phyloP scores from a whole-genome alignment of 352 stramenopile genomes.

The Phytopythium vexans region DNA sequence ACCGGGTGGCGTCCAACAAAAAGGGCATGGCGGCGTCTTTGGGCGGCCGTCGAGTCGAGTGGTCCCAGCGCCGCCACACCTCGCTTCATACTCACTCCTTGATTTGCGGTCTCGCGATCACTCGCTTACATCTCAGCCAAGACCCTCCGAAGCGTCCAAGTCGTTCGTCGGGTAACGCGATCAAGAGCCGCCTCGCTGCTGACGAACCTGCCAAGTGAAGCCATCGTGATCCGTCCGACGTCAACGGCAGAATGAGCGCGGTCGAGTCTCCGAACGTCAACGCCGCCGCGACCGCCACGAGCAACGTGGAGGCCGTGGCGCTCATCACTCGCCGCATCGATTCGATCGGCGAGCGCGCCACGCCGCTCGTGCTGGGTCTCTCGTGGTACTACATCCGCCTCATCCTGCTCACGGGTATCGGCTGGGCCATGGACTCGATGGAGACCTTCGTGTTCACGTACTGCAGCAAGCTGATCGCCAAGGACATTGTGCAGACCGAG shows the following conservation, averaged over 20 bases:
- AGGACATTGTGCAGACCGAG: slow-evolving; percentile 40
- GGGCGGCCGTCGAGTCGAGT: too few relatives aligned
- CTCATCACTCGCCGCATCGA: slow-evolving; percentile 68
- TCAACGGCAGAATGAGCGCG: slow-evolving; percentile 1
- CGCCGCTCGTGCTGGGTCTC: slow-evolving; percentile 45
- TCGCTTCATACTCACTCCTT: slow-evolving; percentile 7
- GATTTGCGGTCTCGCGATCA: slow-evolving; percentile 18
- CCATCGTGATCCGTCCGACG: slow-evolving; percentile 5
- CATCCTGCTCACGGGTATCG: slow-evolving; percentile 58
- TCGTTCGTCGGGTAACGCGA: slow-evolving; percentile 7
- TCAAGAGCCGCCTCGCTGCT: neutral
- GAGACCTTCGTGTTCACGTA: slow-evolving; percentile 75
- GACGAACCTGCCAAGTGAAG: neutral
- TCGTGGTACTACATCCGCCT: slow-evolving; percentile 71
- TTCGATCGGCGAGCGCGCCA: slow-evolving; percentile 48
- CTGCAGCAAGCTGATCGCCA: slow-evolving; percentile 28
- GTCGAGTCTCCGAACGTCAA: neutral
- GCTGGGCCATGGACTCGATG: slow-evolving; percentile 78
- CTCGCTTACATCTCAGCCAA: slow-evolving; percentile 5
- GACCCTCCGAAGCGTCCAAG: neutral
- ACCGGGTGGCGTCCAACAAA: too few relatives aligned
- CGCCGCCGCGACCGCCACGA: slow-evolving; percentile 5
- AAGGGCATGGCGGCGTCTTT: too few relatives aligned
- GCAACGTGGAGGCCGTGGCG: slow-evolving; percentile 52
- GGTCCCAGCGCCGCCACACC: neutral